Conservation (phyloP, 164 flowering plant genomes). For the Aristolochia fimbriata region DNA sequence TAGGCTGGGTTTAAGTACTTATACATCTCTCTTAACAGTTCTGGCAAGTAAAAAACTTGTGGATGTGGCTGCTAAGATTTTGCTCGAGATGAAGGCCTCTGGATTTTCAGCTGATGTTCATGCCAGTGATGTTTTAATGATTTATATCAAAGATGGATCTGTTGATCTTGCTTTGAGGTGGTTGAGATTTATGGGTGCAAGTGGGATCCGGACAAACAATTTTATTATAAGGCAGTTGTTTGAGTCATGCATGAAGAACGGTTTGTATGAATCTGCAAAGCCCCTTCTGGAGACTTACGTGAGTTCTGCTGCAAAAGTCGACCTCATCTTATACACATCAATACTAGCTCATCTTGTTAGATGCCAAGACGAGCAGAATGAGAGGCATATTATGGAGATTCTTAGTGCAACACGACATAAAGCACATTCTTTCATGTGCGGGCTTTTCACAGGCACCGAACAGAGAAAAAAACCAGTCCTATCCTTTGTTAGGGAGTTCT, state of each 20-base stretch:
- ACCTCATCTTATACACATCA: conserved; percentile 88
- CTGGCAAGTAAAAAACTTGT: conserved; percentile 89
- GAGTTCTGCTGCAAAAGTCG: conserved; percentile 74
- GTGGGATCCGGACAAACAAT: conserved; percentile 84
- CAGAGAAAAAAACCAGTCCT: conserved; percentile 87
- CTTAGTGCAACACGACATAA: conserved; percentile 75
- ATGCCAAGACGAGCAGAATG: conserved; percentile 85
- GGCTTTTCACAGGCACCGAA: conserved; percentile 90
- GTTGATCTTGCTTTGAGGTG: conserved; percentile 90
- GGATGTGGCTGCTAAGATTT: conserved; percentile 91
- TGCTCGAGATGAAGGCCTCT: conserved; percentile 92
- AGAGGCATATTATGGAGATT: conserved; percentile 84
- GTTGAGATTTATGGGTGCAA: conserved; percentile 93
- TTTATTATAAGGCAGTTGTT: conserved; percentile 88
- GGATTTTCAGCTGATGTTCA: conserved; percentile 83
- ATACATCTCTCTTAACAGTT: conserved; percentile 65
- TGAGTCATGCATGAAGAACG: conserved; percentile 94
- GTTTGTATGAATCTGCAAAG: conserved; percentile 78
- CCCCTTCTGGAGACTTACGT: conserved; percentile 89
- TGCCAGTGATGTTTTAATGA: conserved; percentile 94
- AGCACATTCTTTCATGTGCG: conserved; percentile 91
- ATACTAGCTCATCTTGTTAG: conserved; percentile 84
- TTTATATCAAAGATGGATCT: conserved; percentile 85
- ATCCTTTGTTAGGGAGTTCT: conserved; percentile 82
- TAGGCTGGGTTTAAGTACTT: conserved; percentile 82